Percentiles rank a stretch among this genome's conserved stretches.
Conservation (phyloP, 441 rosid species). For the Euphorbia schlechtendalii region DNA sequence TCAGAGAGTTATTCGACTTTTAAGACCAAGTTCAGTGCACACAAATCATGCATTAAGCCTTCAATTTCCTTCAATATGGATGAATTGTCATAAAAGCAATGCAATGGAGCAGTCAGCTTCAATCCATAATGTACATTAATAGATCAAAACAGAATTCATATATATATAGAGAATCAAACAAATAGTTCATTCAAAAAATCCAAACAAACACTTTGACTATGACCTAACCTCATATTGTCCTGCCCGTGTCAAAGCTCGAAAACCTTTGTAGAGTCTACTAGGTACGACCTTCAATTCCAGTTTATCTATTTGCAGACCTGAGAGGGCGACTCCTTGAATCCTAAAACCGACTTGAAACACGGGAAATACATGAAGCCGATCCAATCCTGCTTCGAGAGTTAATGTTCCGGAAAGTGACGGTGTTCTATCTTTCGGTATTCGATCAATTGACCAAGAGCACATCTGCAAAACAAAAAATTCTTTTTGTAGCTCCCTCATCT, state of each 20-base stretch:
- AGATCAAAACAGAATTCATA: neutral
- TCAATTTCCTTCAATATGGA: neutral
- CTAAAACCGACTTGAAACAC: constrained; percentile 62
- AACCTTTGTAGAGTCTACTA: constrained; percentile 77
- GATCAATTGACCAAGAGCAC: constrained; percentile 82
- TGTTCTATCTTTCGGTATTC: constrained; percentile 76
- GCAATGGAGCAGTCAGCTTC: neutral
- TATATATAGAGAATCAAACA: neutral
- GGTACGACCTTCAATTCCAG: constrained; percentile 62
- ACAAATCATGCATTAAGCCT: no score
- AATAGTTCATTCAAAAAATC: neutral
- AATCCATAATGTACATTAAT: neutral
- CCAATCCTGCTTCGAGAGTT: constrained; percentile 51
- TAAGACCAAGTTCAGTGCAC: no score
- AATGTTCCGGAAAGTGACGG: constrained; percentile 78
- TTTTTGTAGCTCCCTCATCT: no score
- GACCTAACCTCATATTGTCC: constrained; percentile 75
- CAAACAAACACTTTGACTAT: constrained; percentile 24
- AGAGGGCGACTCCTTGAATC: constrained; percentile 85
- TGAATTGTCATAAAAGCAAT: neutral
- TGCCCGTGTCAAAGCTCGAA: constrained; percentile 75
- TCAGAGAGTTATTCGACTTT: no score
- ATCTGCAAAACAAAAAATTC: constrained; percentile 32
- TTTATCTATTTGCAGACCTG: constrained; percentile 78
- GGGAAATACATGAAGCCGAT: constrained; percentile 70